A percentile compares a stretch with the other conserved stretches of the same genome.
phyloP scores from a whole-genome alignment of 1,284 basidiomycete species.

The Cystobasidium slooffiae region DNA sequence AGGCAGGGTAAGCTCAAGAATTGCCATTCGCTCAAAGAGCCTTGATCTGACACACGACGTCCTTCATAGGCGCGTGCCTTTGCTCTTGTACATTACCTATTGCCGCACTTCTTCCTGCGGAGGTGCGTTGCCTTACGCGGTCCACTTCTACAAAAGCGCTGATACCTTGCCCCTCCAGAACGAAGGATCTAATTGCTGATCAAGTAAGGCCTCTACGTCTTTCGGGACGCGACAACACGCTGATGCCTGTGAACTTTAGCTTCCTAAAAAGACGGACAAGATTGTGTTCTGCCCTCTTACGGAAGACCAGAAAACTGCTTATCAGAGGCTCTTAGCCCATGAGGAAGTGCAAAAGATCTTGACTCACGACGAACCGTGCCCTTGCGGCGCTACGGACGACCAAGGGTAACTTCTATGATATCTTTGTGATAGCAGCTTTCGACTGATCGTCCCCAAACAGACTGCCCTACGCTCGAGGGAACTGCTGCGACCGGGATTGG shows the following conservation, averaged over 20 bases:
- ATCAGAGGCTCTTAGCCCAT: slow-evolving; percentile 69
- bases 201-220: slow-evolving; percentile 56
- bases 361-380: slow-evolving; percentile 69
- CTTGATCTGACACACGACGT: slow-evolving; percentile 61
- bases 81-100: slow-evolving; percentile 66
- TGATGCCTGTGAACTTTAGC: slow-evolving; percentile 53
- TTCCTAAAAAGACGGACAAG: slow-evolving; percentile 79
- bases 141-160: background rate
- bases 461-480: slow-evolving; percentile 49
- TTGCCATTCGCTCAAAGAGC: slow-evolving; percentile 62
- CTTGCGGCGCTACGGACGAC: slow-evolving; percentile 66
- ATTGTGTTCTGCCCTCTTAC: slow-evolving; percentile 88
- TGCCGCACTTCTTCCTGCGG: slow-evolving; percentile 76
- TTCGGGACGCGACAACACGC: too few species aligned
- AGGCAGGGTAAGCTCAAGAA: slow-evolving; percentile 57
- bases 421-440: background rate
- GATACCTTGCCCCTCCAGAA: slow-evolving; percentile 54
- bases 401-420: slow-evolving; percentile 25
- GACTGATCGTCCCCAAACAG: slow-evolving; percentile 10
- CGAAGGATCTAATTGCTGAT: slow-evolving; percentile 76
- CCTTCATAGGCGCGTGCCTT: slow-evolving; percentile 59
- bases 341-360: slow-evolving; percentile 69
- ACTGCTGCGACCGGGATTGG: slow-evolving; percentile 54
- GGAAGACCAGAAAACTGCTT: slow-evolving; percentile 67
- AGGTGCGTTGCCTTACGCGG: slow-evolving; percentile 61